Percentiles rank a stretch among this genome's conserved stretches.
These are phyloP conservation scores for Anthoceros angustus DNA, from an alignment of 225 moss, liverwort and hornwort genomes.

Conservation along the genomic window DNA sequence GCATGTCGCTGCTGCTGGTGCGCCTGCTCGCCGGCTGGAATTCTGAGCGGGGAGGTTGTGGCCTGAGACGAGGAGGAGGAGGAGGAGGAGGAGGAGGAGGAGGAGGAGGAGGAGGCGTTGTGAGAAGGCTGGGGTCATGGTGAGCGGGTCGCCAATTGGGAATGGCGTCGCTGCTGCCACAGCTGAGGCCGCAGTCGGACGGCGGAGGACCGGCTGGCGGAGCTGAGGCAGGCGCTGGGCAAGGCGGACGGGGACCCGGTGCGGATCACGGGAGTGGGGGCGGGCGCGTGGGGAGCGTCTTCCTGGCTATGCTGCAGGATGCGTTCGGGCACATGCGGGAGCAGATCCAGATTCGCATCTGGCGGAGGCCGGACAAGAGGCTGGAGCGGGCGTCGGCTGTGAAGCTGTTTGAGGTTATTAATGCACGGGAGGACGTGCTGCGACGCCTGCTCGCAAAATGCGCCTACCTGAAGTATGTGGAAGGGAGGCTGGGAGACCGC, in stretches of 20 bases:
- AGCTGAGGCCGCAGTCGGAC: not conserved
- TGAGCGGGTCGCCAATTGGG: not conserved
- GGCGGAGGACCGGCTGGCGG: slow-evolving; percentile 25
- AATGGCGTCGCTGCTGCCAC: not conserved
- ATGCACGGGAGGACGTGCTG: slow-evolving; percentile 82
- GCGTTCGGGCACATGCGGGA: slow-evolving; percentile 71
- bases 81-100: no score
- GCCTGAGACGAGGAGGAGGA: no score
- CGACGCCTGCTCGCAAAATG: slow-evolving; percentile 86
- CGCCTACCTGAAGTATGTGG: slow-evolving; percentile 93
- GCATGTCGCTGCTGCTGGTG: no score
- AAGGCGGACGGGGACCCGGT: slow-evolving; percentile 75
- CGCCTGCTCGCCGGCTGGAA: no score
- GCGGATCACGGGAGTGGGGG: slow-evolving; percentile 77
- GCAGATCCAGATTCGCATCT: slow-evolving; percentile 68
- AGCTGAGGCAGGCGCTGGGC: slow-evolving; percentile 54
- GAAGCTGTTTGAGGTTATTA: slow-evolving; percentile 75
- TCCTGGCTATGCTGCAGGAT: slow-evolving; percentile 89
- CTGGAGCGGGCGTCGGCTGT: slow-evolving; percentile 62
- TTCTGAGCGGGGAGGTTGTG: no score
- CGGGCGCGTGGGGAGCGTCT: slow-evolving; percentile 96
- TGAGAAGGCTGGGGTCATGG: not conserved
- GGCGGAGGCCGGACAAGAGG: slow-evolving; percentile 74
- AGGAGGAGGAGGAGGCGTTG: not conserved
- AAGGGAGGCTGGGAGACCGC: slow-evolving; percentile 81